Evolutionary conservation across 2,329 filamentous ascomycete genomes (phyloP).

Genomic region (Diaporthe caulivora): DNA sequence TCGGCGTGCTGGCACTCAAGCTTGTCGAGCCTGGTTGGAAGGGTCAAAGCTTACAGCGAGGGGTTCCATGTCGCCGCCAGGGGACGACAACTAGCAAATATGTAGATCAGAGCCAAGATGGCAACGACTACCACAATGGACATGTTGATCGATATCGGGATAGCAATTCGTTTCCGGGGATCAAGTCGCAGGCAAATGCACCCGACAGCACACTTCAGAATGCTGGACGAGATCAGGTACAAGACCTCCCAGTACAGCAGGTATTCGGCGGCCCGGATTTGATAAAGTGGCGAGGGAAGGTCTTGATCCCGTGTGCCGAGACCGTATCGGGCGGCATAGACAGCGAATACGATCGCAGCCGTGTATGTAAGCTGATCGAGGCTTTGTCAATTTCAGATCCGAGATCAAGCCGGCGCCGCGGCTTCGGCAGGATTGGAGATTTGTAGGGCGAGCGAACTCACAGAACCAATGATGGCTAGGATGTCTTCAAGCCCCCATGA

Average conservation of each 20-base stretch:
- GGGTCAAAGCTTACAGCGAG: not conserved
- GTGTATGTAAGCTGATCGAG: not conserved
- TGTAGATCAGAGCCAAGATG: slow-evolving; percentile 7
- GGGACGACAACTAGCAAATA: not conserved
- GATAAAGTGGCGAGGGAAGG: slow-evolving; percentile 2
- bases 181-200: slow-evolving; percentile 11
- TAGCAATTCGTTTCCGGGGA: not conserved
- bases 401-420: not conserved
- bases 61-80: slow-evolving; percentile 11
- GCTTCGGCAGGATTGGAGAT: not conserved
- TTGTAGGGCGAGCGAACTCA: not conserved
- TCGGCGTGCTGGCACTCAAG: not conserved
- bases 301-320: not conserved
- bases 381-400: not conserved
- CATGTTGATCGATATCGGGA: slow-evolving; percentile 8
- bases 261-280: slow-evolving; percentile 3
- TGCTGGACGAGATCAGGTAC: not conserved
- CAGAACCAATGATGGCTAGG: not conserved
- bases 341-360: not conserved
- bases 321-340: not conserved
- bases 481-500: slow-evolving; percentile 1
- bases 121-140: not conserved
- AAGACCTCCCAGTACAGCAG: not conserved
- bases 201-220: slow-evolving; percentile 1
- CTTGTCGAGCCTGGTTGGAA: not conserved